Evolutionary conservation across 73 alveolate genomes (phyloP).

Genomic region (Blepharisma stoltei): DNA sequence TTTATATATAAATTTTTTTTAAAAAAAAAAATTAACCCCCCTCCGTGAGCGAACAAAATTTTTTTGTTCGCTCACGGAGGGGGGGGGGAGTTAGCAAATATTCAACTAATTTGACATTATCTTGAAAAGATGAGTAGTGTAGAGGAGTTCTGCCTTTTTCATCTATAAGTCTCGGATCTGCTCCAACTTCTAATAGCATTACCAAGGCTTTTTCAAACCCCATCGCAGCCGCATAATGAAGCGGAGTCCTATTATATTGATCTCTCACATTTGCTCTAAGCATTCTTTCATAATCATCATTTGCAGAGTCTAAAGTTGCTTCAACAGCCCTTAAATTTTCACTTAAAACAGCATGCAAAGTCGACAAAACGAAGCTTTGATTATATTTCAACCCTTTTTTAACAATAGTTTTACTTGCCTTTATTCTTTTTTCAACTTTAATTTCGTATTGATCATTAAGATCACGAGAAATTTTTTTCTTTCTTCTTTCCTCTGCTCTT

Average conservation of each 20-base stretch:
- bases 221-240: constrained; percentile 8
- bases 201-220: not conserved
- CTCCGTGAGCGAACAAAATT: too few relatives aligned
- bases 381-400: not conserved
- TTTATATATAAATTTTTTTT: too few relatives aligned
- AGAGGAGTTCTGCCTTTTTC: constrained; percentile 7
- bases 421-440: not conserved
- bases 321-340: constrained; percentile 7
- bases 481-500: too few relatives aligned
- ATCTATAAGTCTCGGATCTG: not conserved
- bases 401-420: not conserved
- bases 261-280: not conserved
- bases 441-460: not conserved
- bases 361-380: too few relatives aligned
- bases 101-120: not conserved
- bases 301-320: not conserved
- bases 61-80: too few relatives aligned
- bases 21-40: too few relatives aligned
- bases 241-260: constrained; percentile 5
- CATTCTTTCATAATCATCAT: not conserved
- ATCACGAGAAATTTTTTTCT: not conserved
- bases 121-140: not conserved
- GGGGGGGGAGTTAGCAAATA: too few relatives aligned
- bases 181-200: constrained; percentile 7
- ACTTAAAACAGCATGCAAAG: not conserved